These are phyloP conservation scores for Zygnema cylindricum DNA, from an alignment of 139 green algal genomes.

Conservation along the genomic window DNA sequence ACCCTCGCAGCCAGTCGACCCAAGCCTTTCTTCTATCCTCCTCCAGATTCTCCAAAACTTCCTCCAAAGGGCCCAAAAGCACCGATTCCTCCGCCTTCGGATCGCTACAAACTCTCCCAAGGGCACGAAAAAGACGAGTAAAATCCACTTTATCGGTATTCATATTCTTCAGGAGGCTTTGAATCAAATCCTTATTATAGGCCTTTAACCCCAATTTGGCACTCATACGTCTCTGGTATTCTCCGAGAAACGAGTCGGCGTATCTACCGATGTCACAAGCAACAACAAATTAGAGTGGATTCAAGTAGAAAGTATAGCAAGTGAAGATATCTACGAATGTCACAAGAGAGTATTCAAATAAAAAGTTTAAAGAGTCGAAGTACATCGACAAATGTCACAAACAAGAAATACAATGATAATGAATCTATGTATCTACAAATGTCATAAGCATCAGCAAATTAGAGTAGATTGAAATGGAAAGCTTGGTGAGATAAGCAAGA, in stretches of 20 bases:
- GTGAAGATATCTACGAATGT: too few relatives aligned
- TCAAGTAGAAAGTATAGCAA: too few relatives aligned
- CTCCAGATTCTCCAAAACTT: slow-evolving; percentile 13
- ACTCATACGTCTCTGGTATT: slow-evolving; percentile 44
- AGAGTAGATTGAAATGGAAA: too few relatives aligned
- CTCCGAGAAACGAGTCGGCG: slow-evolving; percentile 27
- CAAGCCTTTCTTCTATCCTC: slow-evolving; percentile 21
- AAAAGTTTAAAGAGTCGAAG: too few relatives aligned
- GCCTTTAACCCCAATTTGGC: slow-evolving; percentile 34
- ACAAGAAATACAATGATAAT: too few relatives aligned
- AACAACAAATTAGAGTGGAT: too few relatives aligned
- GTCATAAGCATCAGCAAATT: too few relatives aligned
- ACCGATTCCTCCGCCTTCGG: background rate
- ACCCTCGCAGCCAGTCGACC: slow-evolving; percentile 28
- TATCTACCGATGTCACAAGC: too few relatives aligned
- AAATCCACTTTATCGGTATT: slow-evolving; percentile 39
- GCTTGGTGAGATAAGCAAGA: too few relatives aligned
- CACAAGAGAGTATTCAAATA: too few relatives aligned
- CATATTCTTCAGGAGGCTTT: slow-evolving; percentile 43
- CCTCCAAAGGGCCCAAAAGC: slow-evolving; percentile 10
- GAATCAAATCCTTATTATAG: slow-evolving; percentile 53
- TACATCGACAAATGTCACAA: too few relatives aligned
- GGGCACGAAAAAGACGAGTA: slow-evolving; percentile 53
- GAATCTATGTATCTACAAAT: too few relatives aligned
- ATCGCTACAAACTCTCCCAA: background rate